Conservation (phyloP, 148 eudicot species). For the Camellia lanceoleosa region DNA sequence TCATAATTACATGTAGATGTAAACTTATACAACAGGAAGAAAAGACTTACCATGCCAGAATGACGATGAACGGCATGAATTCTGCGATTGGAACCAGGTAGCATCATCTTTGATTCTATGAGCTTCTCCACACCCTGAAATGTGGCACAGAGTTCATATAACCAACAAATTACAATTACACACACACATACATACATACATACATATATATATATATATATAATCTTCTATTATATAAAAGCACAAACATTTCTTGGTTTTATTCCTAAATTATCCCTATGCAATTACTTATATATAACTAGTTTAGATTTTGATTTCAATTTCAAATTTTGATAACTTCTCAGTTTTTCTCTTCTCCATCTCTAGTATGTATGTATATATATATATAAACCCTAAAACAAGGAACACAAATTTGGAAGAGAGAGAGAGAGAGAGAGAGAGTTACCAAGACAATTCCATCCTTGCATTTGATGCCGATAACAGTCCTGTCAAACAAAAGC, state of each 20-base stretch:
- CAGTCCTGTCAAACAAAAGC: slow-evolving; percentile 43
- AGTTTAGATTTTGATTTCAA: no score
- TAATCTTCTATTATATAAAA: no score
- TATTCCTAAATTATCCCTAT: no score
- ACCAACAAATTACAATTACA: neutral
- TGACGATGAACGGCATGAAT: slow-evolving; percentile 85
- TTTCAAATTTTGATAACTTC: no score
- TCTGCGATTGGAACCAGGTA: slow-evolving; percentile 85
- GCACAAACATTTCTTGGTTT: no score
- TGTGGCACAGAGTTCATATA: no score
- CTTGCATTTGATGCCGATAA: slow-evolving; percentile 72
- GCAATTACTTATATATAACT: no score
- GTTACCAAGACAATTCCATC: slow-evolving; percentile 74
- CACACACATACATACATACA: neutral
- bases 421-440: neutral
- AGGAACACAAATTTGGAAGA: no score
- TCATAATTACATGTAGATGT: no score
- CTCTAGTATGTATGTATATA: neutral
- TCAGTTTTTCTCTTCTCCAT: no score
- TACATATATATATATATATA: neutral
- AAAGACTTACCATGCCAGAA: slow-evolving; percentile 69
- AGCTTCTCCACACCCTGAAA: slow-evolving; percentile 83
- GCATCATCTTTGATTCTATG: slow-evolving; percentile 89
- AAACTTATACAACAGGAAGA: neutral
- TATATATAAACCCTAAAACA: neutral